phyloP scores from a whole-genome alignment of 805 yeast species.

The Lipomyces kockii region DNA sequence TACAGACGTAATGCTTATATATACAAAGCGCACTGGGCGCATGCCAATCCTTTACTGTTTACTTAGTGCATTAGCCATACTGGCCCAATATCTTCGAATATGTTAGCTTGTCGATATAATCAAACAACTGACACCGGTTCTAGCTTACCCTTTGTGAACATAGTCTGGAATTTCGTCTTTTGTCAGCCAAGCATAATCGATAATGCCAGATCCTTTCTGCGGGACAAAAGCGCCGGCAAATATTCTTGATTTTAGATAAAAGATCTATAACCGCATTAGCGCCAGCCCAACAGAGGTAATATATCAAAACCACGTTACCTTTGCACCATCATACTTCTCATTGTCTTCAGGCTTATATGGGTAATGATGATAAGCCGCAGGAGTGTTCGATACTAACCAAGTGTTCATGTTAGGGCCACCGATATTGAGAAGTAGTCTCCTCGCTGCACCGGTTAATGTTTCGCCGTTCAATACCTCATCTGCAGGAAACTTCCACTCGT shows the following conservation, averaged over 20 bases:
- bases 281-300: neutral
- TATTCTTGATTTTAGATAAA: conserved; percentile 83
- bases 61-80: neutral
- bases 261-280: conserved; percentile 53
- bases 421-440: conserved; percentile 65
- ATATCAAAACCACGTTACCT: conserved; percentile 10
- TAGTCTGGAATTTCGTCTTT: conserved; percentile 70
- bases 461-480: conserved; percentile 56
- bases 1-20: neutral
- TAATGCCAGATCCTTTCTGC: conserved; percentile 46
- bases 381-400: conserved; percentile 89
- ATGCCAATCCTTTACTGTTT: neutral
- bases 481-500: conserved; percentile 79
- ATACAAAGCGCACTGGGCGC: neutral
- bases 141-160: conserved; percentile 55
- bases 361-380: conserved; percentile 70
- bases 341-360: conserved; percentile 40
- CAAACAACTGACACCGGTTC: neutral
- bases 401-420: conserved; percentile 82
- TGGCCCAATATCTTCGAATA: neutral
- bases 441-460: conserved; percentile 74
- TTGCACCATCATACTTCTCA: conserved; percentile 15
- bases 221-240: conserved; percentile 76
- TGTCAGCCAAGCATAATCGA: conserved; percentile 79
- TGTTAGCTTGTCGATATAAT: neutral